Conservation (phyloP, 306 rosid species). For the Canavalia ensiformis region DNA sequence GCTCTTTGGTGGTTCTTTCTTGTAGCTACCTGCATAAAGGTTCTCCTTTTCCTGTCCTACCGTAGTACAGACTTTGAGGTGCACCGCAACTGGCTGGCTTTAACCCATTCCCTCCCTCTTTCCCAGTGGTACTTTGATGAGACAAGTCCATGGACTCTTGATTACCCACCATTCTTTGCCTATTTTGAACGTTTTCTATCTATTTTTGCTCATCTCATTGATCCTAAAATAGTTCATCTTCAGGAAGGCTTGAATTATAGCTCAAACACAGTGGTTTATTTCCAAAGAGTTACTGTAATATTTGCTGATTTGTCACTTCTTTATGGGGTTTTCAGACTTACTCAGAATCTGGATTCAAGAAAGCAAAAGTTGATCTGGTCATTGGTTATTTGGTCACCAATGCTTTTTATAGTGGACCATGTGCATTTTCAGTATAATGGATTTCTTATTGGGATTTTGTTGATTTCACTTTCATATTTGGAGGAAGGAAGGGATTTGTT, state of each 20-base stretch:
- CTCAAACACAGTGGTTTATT: constrained; percentile 62
- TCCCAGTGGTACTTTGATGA: constrained; percentile 85
- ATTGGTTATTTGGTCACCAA: constrained; percentile 89
- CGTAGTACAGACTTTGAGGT: constrained; percentile 93
- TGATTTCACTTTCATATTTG: constrained; percentile 85
- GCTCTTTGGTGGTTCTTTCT: constrained; percentile 74
- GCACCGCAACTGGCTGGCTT: constrained; percentile 88
- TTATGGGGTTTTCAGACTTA: constrained; percentile 73
- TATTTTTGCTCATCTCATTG: constrained; percentile 65
- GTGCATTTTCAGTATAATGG: constrained; percentile 96
- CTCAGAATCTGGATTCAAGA: constrained; percentile 58
- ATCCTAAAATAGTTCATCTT: constrained; percentile 78
- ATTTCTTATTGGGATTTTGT: constrained; percentile 83
- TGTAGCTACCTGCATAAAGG: constrained; percentile 68
- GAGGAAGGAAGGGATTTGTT: constrained; percentile 88
- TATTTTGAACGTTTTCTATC: constrained; percentile 79
- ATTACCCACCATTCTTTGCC: constrained; percentile 89
- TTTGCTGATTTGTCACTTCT: constrained; percentile 78
- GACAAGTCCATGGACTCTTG: constrained; percentile 94
- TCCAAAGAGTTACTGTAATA: constrained; percentile 73
- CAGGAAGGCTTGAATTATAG: constrained; percentile 73
- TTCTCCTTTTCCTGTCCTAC: constrained; percentile 83
- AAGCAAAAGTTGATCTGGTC: constrained; percentile 70
- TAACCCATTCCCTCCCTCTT: constrained; percentile 89
- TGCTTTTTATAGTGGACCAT: constrained; percentile 88